Base-by-base conservation (phyloP, 345 rosid genomes). In the Euphorbia pulcherrima region DNA sequence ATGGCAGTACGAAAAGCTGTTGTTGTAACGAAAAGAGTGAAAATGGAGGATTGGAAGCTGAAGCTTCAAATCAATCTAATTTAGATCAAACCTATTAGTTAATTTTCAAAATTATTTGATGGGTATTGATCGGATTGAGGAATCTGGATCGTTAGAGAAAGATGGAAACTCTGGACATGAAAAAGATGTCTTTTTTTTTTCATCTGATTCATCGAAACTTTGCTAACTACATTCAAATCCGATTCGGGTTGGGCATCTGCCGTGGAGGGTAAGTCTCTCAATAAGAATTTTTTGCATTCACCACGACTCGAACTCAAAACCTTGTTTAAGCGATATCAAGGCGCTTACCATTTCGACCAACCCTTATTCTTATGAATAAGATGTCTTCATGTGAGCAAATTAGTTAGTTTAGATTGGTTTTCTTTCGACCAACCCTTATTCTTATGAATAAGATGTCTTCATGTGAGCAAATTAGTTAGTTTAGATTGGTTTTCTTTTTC, bases 1-100 rank as follows among this genome's bases (percentile, higher is more conserved):
- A 56, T 46, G 64, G 68, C 8, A 85, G 68, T 33, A 48, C 78
- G 0, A 85, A 77, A 56, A 80, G 71, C 30, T 81, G 92, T 47
- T 81, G 56, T 30, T 73, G 78, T 53, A 65, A 77, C 40, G 68
- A 77, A 57, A 66, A 73, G n/a, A 69, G 46, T 20, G 82, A 74
- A 40, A 80, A 80, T 50, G 13, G 28, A 75, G 26, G 64, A 62
- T 37, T 53, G 57, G 48, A 60, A 74, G 35, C 72, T 41, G 2
- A 33, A 33, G 3, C 37, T 3, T n/a, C 27, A 10, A 55, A 54
- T 41, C 63, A 71, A 13, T 60, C 60, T 33, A n/a, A 39, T 39
- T 65, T 70, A 60, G 48, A 67, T 71, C 69, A 67, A 62, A 58
- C 54, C 57, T 64, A 72, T 41, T 66, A 26, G 67, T 57, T 39